phyloP scores from a whole-genome alignment of 331 rosid species.

The Cydonia oblonga region DNA sequence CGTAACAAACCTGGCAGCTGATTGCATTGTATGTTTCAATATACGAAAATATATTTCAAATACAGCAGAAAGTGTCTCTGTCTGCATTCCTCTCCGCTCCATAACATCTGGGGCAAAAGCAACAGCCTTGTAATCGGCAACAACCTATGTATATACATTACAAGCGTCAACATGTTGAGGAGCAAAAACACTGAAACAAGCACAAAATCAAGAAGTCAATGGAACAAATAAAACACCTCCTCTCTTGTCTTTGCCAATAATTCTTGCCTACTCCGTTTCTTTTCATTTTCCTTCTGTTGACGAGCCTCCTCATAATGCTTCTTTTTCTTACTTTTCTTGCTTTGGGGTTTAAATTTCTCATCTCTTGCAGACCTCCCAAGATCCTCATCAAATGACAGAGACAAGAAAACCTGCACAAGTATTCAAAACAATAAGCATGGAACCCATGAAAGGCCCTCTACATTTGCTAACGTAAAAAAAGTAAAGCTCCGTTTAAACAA shows the following conservation, averaged over 20 bases:
- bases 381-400: constrained; percentile 72
- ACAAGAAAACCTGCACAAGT: constrained; percentile 64
- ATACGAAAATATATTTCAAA: constrained; percentile 88
- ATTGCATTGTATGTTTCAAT: constrained; percentile 64
- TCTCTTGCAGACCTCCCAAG: constrained; percentile 51
- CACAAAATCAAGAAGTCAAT: not conserved
- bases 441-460: not conserved
- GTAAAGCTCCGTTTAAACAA: not conserved
- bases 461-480: not conserved
- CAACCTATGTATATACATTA: constrained; percentile 46
- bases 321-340: constrained; percentile 51
- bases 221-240: constrained; percentile 47
- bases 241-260: constrained; percentile 54
- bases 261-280: constrained; percentile 57
- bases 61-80: constrained; percentile 81
- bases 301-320: constrained; percentile 46
- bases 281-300: constrained; percentile 48
- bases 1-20: constrained; percentile 33
- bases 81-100: constrained; percentile 69
- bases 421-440: constrained; percentile 10
- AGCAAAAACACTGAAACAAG: not conserved
- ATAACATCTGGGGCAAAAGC: constrained; percentile 54
- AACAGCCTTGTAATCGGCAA: constrained; percentile 88
- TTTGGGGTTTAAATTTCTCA: constrained; percentile 40
- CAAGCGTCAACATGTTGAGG: constrained; percentile 5